Evolutionary conservation across 768 basidiomycete species (phyloP).

Genomic region (Holtermannia corniformis): DNA sequence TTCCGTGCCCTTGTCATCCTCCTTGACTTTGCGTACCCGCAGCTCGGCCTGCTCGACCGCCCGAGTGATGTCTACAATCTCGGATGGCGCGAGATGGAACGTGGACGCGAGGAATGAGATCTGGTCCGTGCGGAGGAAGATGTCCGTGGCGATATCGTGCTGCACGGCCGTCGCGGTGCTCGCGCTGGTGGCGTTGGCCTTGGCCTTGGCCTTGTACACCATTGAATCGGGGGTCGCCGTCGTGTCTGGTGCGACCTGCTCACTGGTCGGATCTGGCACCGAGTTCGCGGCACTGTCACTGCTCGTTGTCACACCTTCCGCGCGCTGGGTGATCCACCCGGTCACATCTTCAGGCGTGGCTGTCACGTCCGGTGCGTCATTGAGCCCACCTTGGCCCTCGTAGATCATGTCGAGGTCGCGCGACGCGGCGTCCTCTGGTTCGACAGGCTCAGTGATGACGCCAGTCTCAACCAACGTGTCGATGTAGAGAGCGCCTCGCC

Average conservation of each 20-base stretch:
- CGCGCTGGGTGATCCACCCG: neutral
- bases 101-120: constrained; percentile 24
- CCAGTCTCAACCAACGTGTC: constrained; percentile 28
- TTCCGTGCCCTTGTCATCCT: constrained; percentile 3
- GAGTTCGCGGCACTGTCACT: neutral
- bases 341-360: neutral
- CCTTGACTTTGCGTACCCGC: constrained; percentile 16
- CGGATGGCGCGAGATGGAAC: constrained; percentile 30
- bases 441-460: constrained; percentile 21
- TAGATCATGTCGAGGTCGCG: constrained; percentile 28
- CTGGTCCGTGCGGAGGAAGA: constrained; percentile 23
- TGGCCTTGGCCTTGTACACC: constrained; percentile 5
- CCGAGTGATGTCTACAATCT: constrained; percentile 39
- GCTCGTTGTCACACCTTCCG: neutral
- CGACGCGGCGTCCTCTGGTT: constrained; percentile 5
- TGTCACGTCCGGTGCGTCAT: constrained; percentile 22
- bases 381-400: constrained; percentile 7
- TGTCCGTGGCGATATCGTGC: constrained; percentile 2
- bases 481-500: constrained; percentile 38
- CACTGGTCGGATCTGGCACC: constrained; percentile 3
- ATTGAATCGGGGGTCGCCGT: constrained; percentile 22
- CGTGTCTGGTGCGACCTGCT: constrained; percentile 17
- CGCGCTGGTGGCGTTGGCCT: too few relatives aligned
- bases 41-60: constrained; percentile 40
- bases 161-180: neutral